These are phyloP conservation scores for Candida golubevii DNA, from an alignment of 805 yeast genomes.

Conservation along the genomic window DNA sequence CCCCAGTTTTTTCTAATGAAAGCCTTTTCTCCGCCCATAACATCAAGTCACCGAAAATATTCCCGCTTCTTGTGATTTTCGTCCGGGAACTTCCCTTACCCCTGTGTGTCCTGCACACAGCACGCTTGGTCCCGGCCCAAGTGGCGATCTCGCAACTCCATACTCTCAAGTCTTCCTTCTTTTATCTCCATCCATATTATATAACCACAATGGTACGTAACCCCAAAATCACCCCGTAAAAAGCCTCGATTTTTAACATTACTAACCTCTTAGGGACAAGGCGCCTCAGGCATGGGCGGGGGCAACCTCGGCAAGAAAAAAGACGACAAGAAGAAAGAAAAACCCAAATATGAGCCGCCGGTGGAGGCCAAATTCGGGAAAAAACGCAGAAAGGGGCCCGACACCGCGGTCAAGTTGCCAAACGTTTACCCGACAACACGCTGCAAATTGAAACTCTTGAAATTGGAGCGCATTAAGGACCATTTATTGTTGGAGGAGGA, in stretches of 20 bases:
- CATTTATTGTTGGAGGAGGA: conserved; percentile 93
- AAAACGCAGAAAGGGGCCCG: conserved; percentile 90
- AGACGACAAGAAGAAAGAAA: conserved; percentile 66
- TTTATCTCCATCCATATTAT: conserved; percentile 3
- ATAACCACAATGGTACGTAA: conserved; percentile 10
- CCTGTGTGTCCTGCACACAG: conserved; percentile 5
- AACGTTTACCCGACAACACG: conserved; percentile 87
- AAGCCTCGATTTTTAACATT: background rate
- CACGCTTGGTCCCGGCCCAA: background rate
- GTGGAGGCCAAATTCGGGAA: conserved; percentile 91
- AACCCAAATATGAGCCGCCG: conserved; percentile 98
- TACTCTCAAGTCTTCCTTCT: background rate
- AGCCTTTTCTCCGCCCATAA: too few relatives aligned
- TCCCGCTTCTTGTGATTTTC: too few relatives aligned
- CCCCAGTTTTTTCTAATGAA: too few relatives aligned
- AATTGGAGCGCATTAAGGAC: conserved; percentile 95
- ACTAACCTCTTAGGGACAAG: conserved; percentile 43
- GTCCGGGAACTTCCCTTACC: background rate
- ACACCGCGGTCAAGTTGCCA: conserved; percentile 80
- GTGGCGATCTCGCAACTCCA: conserved; percentile 15
- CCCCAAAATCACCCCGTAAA: background rate
- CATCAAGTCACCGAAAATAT: too few relatives aligned
- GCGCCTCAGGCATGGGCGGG: conserved; percentile 52
- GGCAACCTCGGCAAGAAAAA: conserved; percentile 44
- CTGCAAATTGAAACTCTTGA: conserved; percentile 83